Evolutionary conservation across 805 yeast species (phyloP), one percentile per base, ranked within the genome.

Genomic region (Lachancea nothofagi): DNA sequence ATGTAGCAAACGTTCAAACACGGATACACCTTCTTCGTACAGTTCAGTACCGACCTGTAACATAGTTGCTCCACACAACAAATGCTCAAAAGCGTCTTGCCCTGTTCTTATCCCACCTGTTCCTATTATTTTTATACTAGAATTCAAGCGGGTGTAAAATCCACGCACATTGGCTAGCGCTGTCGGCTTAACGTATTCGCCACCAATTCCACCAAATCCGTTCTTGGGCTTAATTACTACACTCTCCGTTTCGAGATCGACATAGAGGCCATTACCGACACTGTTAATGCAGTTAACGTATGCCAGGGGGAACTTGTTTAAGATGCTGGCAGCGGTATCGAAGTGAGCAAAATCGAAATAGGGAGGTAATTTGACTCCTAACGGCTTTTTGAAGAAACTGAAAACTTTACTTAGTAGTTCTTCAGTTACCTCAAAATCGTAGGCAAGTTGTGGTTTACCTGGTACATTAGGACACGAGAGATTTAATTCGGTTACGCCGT

Each of bases 401-500:
- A 57, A 57, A 7, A 49, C 60, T 40, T 47, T 45, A 1, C 47
- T 44, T 33, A 57, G 33, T 23, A 53, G 53, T 40, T 50, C 51
- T 23, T 48, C 36, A 3, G 61, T 52, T 20, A 53, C 36, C 14
- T 54, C 59, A 38, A 54, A 57, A 41, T 57, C 61, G 33, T 57
- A 57, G 4, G 59, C 62, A 23, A 57, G 54, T 41, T 57, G 61
- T 33, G 61, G 62, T 37, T 57, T 55, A 28, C 62, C 62, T 14
- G 61, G 60, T n/a, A 57, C 60, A 31, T 57, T 57, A n/a, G 62
- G 62, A 41, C 61, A 57, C 2, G 62, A 57, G 25, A 56, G 30
- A 38, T 57, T 56, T 18, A 57, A 39, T 39, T 57, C 62, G 2
- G 59, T 54, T 21, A 54, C 38, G 24, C 61, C 62, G 24, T 46